These are phyloP conservation scores for Arthrinium puccinioides DNA, from an alignment of 2,329 filamentous ascomycete genomes.

Conservation along the genomic window DNA sequence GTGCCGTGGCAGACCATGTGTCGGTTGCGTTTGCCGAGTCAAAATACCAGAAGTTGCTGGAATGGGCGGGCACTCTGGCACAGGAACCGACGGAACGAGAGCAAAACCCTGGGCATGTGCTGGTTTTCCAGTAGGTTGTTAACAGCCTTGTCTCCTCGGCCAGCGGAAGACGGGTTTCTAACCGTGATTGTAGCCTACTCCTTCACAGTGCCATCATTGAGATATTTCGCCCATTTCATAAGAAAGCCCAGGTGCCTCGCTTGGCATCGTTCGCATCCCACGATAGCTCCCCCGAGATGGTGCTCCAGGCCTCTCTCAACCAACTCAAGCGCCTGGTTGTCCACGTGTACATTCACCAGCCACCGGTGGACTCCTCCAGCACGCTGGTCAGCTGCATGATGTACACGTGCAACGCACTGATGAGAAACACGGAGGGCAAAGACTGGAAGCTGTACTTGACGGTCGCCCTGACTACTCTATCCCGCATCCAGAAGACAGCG, in stretches of 20 bases:
- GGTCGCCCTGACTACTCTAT: neutral
- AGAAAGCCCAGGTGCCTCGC: neutral
- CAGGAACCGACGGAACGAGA: neutral
- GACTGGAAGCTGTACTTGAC: conserved; percentile 1
- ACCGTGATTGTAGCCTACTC: neutral
- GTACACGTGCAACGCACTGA: neutral
- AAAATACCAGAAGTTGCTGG: conserved; percentile 12
- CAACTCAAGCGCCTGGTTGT: conserved; percentile 1
- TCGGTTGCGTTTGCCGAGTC: conserved; percentile 8
- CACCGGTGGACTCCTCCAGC: neutral
- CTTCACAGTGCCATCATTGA: neutral
- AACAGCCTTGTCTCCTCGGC: neutral
- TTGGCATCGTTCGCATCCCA: neutral
- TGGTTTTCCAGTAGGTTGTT: conserved; percentile 1
- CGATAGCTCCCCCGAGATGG: neutral
- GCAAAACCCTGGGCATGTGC: neutral
- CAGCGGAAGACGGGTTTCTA: neutral
- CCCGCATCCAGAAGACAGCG: neutral
- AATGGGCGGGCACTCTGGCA: conserved; percentile 9
- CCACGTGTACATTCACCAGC: neutral
- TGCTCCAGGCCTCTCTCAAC: conserved; percentile 1
- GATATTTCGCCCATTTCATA: neutral
- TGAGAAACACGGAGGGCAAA: neutral
- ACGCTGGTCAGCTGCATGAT: neutral
- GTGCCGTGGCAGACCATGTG: neutral